Base-by-base conservation (phyloP, 176 grass and related monocot genomes). In the Ensete ventricosum region DNA sequence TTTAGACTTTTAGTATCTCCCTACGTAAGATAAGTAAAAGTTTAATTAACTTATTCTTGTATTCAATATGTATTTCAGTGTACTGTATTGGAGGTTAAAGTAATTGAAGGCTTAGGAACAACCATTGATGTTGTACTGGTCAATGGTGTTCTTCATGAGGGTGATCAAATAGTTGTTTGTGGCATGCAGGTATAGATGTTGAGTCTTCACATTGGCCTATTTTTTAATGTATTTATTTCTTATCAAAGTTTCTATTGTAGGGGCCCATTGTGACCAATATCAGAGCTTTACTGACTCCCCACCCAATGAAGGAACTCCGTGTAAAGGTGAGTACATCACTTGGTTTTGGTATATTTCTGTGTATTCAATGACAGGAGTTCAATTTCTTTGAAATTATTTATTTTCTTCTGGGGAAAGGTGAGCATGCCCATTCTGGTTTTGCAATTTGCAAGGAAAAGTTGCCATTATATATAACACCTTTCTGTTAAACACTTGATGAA, bases 31-130 rank as follows among this genome's bases (percentile, higher is more conserved):
- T n/a, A 50, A 9, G 67, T 1, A 50, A 70, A 70, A 9, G 2
- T 51, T 70, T n/a, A 16, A 22, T 24, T 77, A 17, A 16, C 29
- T 49, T 52, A 19, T 25, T 16, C 49, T 26, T 74, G 21, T 77
- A 57, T 78, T 73, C 17, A 2, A 22, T 48, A 52, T 77, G 24
- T 80, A 48, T 87, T 81, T 82, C 84, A 96, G 93, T 92, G 93
- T 82, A 96, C 93, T 62, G 93, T 96, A 52, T 62, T 96, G 55
- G 93, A 96, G 85, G 93, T 96, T 68, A 96, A 96, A 83, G 93
- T 92, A 1, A 49, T 92, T 13, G 93, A 96, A 90, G 93, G 93
- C 83, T 85, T 90, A 62, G 93, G 93, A 63, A 96, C 93, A 74
- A 96, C 93, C 64, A 67, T 96, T 67, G 89, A 92, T 86, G 93